phyloP scores from a whole-genome alignment of 371 early-diverging fungal species.

The Massospora cicadina region DNA sequence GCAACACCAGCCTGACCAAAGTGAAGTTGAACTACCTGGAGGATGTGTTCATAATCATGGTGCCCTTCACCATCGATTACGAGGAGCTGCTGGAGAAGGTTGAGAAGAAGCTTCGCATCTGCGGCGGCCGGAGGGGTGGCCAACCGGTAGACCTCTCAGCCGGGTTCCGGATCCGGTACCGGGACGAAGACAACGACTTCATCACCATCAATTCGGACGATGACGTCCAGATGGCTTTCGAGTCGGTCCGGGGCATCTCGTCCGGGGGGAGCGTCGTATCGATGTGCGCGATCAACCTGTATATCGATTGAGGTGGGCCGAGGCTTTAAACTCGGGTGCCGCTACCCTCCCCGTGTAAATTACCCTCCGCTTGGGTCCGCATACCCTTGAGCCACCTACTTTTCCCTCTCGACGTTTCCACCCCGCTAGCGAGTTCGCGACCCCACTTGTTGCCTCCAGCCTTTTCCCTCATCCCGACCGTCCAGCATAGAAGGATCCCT shows the following conservation, averaged over 20 bases:
- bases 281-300: not conserved
- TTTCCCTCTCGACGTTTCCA: no score
- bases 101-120: slow-evolving; percentile 71
- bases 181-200: slow-evolving; percentile 82
- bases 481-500: no score
- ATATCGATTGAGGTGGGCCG: not conserved
- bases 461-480: no score
- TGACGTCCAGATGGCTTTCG: slow-evolving; percentile 84
- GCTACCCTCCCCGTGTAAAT: no score
- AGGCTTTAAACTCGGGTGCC: no score
- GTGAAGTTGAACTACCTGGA: slow-evolving; percentile 71
- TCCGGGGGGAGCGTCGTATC: not conserved
- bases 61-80: slow-evolving; percentile 49
- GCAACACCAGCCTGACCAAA: slow-evolving; percentile 27
- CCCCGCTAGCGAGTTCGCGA: no score
- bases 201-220: slow-evolving; percentile 75
- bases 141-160: slow-evolving; percentile 20
- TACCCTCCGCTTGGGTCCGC: no score
- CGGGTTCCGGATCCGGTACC: slow-evolving; percentile 54
- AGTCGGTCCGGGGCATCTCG: slow-evolving; percentile 15
- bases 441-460: no score
- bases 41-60: slow-evolving; percentile 70
- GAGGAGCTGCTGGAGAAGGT: slow-evolving; percentile 58
- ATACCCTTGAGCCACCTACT: no score
- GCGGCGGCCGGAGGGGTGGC: slow-evolving; percentile 33